Base-by-base conservation (phyloP, 768 basidiomycete species). In the Agaricus blazei region DNA sequence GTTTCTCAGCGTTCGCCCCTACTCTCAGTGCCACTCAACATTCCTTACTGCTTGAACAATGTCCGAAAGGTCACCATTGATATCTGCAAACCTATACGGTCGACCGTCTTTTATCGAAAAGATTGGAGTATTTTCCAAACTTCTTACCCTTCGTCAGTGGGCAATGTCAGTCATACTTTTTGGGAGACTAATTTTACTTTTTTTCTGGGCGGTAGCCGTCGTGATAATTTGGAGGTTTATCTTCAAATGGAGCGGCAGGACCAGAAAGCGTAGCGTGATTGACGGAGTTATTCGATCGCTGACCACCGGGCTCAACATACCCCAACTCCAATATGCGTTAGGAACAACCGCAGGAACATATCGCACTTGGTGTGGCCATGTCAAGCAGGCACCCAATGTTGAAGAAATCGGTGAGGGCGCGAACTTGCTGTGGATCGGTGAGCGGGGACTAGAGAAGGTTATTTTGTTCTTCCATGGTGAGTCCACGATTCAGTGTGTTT, bases 401-500 rank as follows among this genome's bases (percentile, higher is more conserved):
- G 62, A 62, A 36, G 42, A 26, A 14, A 55, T 60, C 29, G 55
- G 38, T n/a, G 60, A 60, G 41, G 58, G 42, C 2, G 54, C 58
- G 1, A 58, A 62, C 24, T 31, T 62, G 9, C 52, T 62, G 24
- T 64, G 61, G 59, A 48, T 58, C 19, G 57, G 61, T 5, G 57
- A 60, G 31, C 52, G 60, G 31, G 47, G 51, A 31, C 49, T 58
- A 36, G 58, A 63, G 23, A 58, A 60, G n/a, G 60, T 63, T 29
- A 31, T 63, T 7, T 34, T 63, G 12, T 63, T 59, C 48, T 37
- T 61, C 2, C 62, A 61, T 52, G 62, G 62, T 63, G 41, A 42
- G 62, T 48, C 12, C 6, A 19, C 19, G 19, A 19, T 19, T 19
- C 19, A 19, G 19, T 19, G 19, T 19, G 19, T 7, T 28, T 31